Evolutionary conservation across 208 protist species (phyloP), one percentile per base, ranked within the genome.

Genomic region (Leishmania major): DNA sequence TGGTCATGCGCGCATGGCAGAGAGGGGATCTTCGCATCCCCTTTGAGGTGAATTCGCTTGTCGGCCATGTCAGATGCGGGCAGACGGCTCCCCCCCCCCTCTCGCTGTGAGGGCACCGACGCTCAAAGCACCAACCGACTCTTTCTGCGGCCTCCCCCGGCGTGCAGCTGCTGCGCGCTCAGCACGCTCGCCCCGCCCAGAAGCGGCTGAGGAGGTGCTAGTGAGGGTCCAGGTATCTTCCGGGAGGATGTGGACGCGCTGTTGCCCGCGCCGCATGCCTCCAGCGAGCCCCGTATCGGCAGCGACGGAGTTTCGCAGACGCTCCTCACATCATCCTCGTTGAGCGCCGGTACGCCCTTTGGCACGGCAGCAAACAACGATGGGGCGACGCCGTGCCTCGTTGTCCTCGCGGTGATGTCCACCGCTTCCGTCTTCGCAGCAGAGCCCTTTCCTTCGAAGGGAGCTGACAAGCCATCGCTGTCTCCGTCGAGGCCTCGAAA

Each of bases 51-150:
- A 8, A 74, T 31, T 35, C 28, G 1, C 15, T 37, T 2, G 69
- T 35, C 22, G 45, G 28, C 22, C 7, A 45, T 0, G 66, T 37
- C 66, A 47, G 15, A 74, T 17, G n/a, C 11, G 3, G 40, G 3
- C n/a, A 22, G 43, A 10, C 40, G 10, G 8, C 19, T 60, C 31
- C 31, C 40, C 1, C 40, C 40, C 40, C 40, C 3, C 40, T 19
- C 35, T 19, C n/a, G 3, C 15, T 22, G n/a, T 19, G 31, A 62
- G 35, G 45, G n/a, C 45, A 11, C 15, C 45, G 1, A 19, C n/a
- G 47, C 35, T 64, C 28, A 85, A 5, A 91, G 72, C 57, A 82
- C 71, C 5, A 91, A 78, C 40, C 85, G 82, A 22, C 82, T 83
- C 71, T 91, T 88, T 75, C 82, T 91, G 4, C 85, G 75, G 10